Percentiles rank a stretch among this genome's conserved stretches.
Evolutionary conservation across 2,329 filamentous ascomycete species (phyloP).

Genomic region (Botrytis byssoidea): DNA sequence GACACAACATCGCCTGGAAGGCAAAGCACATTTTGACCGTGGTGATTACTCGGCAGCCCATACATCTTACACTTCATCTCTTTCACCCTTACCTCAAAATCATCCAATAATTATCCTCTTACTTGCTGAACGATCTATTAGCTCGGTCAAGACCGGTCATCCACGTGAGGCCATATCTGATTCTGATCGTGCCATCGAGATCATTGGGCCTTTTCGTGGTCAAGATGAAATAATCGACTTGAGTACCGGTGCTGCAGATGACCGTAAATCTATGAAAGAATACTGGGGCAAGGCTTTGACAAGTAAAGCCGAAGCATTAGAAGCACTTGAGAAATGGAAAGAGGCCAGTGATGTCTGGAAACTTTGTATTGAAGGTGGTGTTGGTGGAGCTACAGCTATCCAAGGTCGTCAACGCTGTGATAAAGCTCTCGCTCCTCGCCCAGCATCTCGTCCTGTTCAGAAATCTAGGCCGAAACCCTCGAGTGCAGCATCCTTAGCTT

Average conservation of each 20-base stretch:
- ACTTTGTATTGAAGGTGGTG: slow-evolving; percentile 75
- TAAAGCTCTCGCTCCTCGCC: slow-evolving; percentile 72
- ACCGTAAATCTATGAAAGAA: slow-evolving; percentile 82
- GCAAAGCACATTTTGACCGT: slow-evolving; percentile 87
- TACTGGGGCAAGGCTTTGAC: slow-evolving; percentile 91
- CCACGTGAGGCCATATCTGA: slow-evolving; percentile 84
- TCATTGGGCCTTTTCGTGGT: slow-evolving; percentile 79
- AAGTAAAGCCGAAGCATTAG: slow-evolving; percentile 91
- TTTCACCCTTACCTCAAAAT: slow-evolving; percentile 68
- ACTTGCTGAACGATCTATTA: slow-evolving; percentile 86
- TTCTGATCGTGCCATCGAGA: slow-evolving; percentile 72
- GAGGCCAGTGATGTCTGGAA: slow-evolving; percentile 83
- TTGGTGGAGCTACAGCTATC: slow-evolving; percentile 81
- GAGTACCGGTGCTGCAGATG: slow-evolving; percentile 54
- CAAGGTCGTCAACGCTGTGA: slow-evolving; percentile 88
- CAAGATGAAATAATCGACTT: slow-evolving; percentile 78
- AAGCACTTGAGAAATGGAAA: slow-evolving; percentile 91
- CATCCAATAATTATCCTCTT: slow-evolving; percentile 89
- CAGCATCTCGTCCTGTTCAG: slow-evolving; percentile 45
- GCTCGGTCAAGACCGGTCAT: slow-evolving; percentile 86
- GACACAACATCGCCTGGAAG: slow-evolving; percentile 73
- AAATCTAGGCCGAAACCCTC: slow-evolving; percentile 45
- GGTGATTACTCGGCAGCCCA: slow-evolving; percentile 91
- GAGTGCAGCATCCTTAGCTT: slow-evolving; percentile 44
- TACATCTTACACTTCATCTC: slow-evolving; percentile 73